Evolutionary conservation across 2,329 filamentous ascomycete genomes (phyloP), one percentile per base, ranked within the genome.

Genomic region (Aspergillus sp.): DNA sequence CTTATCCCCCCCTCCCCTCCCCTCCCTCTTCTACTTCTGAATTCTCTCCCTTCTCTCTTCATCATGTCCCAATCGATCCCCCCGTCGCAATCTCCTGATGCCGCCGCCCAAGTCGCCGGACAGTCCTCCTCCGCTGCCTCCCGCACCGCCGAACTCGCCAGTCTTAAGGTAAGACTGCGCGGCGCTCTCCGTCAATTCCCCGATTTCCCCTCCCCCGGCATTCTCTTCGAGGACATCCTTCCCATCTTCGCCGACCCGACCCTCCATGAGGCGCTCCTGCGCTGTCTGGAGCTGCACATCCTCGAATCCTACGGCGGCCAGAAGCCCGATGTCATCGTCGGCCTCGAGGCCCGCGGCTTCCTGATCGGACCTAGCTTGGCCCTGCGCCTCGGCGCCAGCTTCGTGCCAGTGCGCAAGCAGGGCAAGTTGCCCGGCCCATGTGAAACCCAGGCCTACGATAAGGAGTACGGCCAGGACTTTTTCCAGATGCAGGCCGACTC

Each of bases 171-270:
- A 77, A 87, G 72, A 75, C 81, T 92, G 80, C 80, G 85, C 69
- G 75, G 77, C 62, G 83, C 87, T 54, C 83, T 97, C 63, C 89
- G 89, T 74, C 86, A 91, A 73, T 95, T 90, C 77, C 84, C 86
- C 67, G 90, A 97, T 80, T 97, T 96, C 78, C 93, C 93, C 54
- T 86, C 88, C 60, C 86, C 88, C 43, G 93, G 94, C 72, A 93
- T 99, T 69, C 82, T 95, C 66, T 99, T 99, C 76, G 90, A 96
- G 78, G 94, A 99, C 72, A 97, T 99, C 76, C 87, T 99, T 74
- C 94, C 94, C 56, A 87, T 97, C 69, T 97, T 99, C 79, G 85
- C 89, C 71, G 82, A 90, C 68, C 85, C 86, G 50, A 69, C 73
- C 47, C 80, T 89, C 56, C 93, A 96, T 76, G 79, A 82, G 62